A percentile compares a stretch with the other conserved stretches of the same genome.
phyloP scores from a whole-genome alignment of 1,139 yeast species.

The Nadsonia commutata region DNA sequence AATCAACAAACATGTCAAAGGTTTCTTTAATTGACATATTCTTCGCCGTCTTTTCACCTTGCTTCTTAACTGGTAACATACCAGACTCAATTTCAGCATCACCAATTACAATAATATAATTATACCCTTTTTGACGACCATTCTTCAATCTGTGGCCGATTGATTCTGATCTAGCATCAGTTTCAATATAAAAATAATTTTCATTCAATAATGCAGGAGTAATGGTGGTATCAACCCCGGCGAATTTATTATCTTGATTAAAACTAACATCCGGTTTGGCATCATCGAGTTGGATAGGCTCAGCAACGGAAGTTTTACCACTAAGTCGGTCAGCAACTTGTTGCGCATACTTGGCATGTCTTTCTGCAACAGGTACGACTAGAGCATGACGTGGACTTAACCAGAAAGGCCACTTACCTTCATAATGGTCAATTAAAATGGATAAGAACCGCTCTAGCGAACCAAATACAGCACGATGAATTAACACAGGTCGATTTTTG shows the following conservation, averaged over 20 bases:
- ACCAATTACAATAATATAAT: slow-evolving; percentile 72
- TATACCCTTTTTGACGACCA: slow-evolving; percentile 61
- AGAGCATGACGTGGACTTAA: slow-evolving; percentile 87
- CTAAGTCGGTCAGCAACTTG: slow-evolving; percentile 32
- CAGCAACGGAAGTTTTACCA: slow-evolving; percentile 22
- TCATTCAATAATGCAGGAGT: slow-evolving; percentile 30
- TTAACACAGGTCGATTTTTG: slow-evolving; percentile 52
- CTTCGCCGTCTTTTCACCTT: slow-evolving; percentile 35
- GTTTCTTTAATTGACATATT: slow-evolving; percentile 17
- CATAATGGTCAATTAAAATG: slow-evolving; percentile 74
- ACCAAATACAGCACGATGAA: slow-evolving; percentile 92
- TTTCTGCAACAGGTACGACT: slow-evolving; percentile 61
- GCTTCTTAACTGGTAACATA: slow-evolving; percentile 51
- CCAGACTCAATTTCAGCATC: slow-evolving; percentile 60
- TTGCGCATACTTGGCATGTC: slow-evolving; percentile 41
- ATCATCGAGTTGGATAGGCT: slow-evolving; percentile 1
- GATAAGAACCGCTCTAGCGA: slow-evolving; percentile 89
- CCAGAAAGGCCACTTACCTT: slow-evolving; percentile 99
- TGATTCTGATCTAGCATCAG: slow-evolving; percentile 62
- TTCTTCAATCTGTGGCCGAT: slow-evolving; percentile 71
- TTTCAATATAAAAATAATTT: slow-evolving; percentile 56
- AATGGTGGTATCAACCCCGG: slow-evolving; percentile 6
- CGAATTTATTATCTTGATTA: not conserved
- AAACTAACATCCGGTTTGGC: not conserved
- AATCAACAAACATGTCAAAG: slow-evolving; percentile 13